Conservation (phyloP, 768 basidiomycete genomes). For the Kwoniella newhampshirensis region DNA sequence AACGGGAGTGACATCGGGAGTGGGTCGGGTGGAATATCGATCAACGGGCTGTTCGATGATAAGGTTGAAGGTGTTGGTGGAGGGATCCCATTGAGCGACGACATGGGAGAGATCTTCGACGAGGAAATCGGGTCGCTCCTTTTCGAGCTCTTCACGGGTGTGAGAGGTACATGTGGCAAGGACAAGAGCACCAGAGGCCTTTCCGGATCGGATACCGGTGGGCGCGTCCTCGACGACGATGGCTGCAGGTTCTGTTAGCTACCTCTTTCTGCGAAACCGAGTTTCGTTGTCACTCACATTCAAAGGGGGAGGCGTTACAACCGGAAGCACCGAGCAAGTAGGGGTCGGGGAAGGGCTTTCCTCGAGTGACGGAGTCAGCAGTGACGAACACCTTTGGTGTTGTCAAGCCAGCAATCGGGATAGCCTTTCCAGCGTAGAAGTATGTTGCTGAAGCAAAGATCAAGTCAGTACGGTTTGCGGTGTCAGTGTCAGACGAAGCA, state of each 20-base stretch:
- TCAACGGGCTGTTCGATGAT: conserved; percentile 52
- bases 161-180: conserved; percentile 73
- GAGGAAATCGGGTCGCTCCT: conserved; percentile 54
- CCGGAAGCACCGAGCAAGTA: conserved; percentile 75
- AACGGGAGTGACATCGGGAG: conserved; percentile 52
- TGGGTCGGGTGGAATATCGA: conserved; percentile 41
- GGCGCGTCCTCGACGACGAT: conserved; percentile 81
- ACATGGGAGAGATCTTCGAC: conserved; percentile 54
- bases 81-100: conserved; percentile 46
- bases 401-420: conserved; percentile 65
- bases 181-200: conserved; percentile 71
- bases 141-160: conserved; percentile 60
- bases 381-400: conserved; percentile 65
- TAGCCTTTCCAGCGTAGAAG: conserved; percentile 70
- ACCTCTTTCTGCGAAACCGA: not conserved
- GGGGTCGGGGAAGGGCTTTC: conserved; percentile 84
- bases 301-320: conserved; percentile 62
- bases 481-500: not conserved
- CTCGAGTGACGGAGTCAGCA: conserved; percentile 70
- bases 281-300: conserved; percentile 57
- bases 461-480: not conserved
- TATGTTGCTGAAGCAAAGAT: conserved; percentile 62
- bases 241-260: conserved; percentile 56
- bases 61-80: conserved; percentile 43
- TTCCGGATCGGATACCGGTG: conserved; percentile 74